A percentile compares a stretch with the other conserved stretches of the same genome.
These are phyloP conservation scores for Fusarium chlamydosporum DNA, from an alignment of 2,329 filamentous ascomycete genomes.

Conservation along the genomic window DNA sequence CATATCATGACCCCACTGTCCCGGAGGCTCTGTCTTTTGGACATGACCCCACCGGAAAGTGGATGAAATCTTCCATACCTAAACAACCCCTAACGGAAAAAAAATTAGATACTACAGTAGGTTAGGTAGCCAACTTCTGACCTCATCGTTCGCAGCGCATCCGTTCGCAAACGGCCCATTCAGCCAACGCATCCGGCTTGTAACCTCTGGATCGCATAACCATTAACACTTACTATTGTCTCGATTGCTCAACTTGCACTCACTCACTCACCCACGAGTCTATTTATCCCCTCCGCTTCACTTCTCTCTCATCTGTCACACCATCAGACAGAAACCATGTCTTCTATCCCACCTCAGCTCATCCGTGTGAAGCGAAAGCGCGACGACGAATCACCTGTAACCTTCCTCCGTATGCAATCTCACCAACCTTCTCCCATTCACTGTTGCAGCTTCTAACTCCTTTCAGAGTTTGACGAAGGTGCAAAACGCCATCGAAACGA, in stretches of 20 bases:
- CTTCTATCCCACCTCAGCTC: slow-evolving; percentile 69
- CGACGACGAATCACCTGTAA: slow-evolving; percentile 66
- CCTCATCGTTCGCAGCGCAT: slow-evolving; percentile 33
- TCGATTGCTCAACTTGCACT: neutral
- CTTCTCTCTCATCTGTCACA: neutral
- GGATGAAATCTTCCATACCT: slow-evolving; percentile 18
- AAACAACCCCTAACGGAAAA: slow-evolving; percentile 6
- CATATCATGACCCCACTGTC: slow-evolving; percentile 7
- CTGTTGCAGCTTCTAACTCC: slow-evolving; percentile 36
- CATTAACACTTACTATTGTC: neutral
- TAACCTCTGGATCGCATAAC: neutral
- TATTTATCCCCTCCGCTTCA: neutral
- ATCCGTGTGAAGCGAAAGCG: slow-evolving; percentile 75
- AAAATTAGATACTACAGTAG: slow-evolving; percentile 8
- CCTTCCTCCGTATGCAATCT: slow-evolving; percentile 66
- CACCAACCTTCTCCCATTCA: slow-evolving; percentile 7
- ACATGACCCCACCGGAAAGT: slow-evolving; percentile 30
- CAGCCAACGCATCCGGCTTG: neutral
- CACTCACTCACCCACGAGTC: neutral
- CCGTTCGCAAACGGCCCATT: slow-evolving; percentile 9
- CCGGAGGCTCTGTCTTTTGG: slow-evolving; percentile 18
- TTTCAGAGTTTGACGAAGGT: slow-evolving; percentile 65
- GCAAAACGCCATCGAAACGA: slow-evolving; percentile 68
- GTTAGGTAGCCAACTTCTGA: slow-evolving; percentile 31
- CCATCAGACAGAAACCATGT: slow-evolving; percentile 59